phyloP scores from a whole-genome alignment of 306 rosid genomes.

The Pueraria montana region DNA sequence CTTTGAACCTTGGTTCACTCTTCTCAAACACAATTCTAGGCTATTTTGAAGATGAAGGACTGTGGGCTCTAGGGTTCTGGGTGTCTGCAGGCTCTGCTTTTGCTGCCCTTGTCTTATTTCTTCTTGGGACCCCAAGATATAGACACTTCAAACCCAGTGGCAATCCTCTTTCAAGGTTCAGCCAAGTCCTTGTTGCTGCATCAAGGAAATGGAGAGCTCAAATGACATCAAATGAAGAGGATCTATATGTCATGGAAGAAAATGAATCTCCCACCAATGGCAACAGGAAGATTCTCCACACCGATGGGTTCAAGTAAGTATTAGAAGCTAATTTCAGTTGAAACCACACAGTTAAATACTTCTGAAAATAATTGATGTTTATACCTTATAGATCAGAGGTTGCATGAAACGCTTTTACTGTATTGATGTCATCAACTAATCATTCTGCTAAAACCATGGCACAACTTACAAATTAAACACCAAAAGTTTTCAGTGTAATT shows the following conservation, averaged over 20 bases:
- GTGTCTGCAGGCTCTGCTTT: conserved; percentile 65
- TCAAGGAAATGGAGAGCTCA: conserved; percentile 56
- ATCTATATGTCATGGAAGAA: conserved; percentile 58
- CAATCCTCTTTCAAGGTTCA: conserved; percentile 71
- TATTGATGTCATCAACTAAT: not conserved
- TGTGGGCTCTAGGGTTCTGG: conserved; percentile 71
- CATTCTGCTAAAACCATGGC: not conserved
- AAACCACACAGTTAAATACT: not conserved
- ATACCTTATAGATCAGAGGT: not conserved
- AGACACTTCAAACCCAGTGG: conserved; percentile 69
- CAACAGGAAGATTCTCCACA: conserved; percentile 66
- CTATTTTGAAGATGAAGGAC: conserved; percentile 67
- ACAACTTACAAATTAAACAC: not conserved
- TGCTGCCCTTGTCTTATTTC: conserved; percentile 55
- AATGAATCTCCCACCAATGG: conserved; percentile 58
- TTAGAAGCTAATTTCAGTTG: not conserved
- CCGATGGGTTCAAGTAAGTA: conserved; percentile 64
- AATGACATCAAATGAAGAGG: conserved; percentile 44
- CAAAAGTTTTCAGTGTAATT: not conserved
- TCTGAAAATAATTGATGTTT: not conserved
- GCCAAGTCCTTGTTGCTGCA: conserved; percentile 77
- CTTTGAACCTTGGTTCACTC: conserved; percentile 72
- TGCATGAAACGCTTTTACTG: conserved; percentile 13
- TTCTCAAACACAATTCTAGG: conserved; percentile 76
- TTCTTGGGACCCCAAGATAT: conserved; percentile 62